Evolutionary conservation across 2,329 filamentous ascomycete genomes (phyloP).

Genomic region (Botryotinia globosa): DNA sequence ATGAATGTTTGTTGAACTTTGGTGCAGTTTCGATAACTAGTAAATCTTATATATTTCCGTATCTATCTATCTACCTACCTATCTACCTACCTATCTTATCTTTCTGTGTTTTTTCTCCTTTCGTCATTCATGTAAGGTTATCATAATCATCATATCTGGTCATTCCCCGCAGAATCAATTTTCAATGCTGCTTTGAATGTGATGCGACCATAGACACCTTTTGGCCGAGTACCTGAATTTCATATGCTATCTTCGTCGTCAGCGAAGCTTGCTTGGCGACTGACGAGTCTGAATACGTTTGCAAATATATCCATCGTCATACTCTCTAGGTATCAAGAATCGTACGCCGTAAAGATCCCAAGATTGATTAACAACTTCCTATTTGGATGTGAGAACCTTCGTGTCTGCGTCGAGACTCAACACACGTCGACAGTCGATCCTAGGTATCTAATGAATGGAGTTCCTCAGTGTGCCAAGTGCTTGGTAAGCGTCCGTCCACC

Average conservation of each 20-base stretch:
- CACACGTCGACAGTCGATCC: not conserved
- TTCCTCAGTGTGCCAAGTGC: not conserved
- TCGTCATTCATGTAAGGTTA: not conserved
- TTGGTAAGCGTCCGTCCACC: not conserved
- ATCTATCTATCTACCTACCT: no score
- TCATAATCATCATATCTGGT: not conserved
- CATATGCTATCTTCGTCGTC: not conserved
- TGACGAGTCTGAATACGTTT: constrained; percentile 10
- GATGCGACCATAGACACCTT: not conserved
- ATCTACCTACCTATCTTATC: not conserved
- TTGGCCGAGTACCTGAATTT: not conserved
- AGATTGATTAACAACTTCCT: not conserved
- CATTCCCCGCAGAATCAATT: constrained; percentile 1
- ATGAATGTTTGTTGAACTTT: not conserved
- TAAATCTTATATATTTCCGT: not conserved
- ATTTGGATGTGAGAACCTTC: not conserved
- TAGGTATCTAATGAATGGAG: not conserved
- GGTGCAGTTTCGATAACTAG: not conserved
- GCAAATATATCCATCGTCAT: constrained; percentile 3
- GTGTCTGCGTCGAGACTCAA: not conserved
- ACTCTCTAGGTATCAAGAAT: not conserved
- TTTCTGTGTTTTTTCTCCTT: not conserved
- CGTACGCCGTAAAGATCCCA: not conserved
- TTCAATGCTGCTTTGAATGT: not conserved
- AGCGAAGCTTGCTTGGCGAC: not conserved